Conservation (phyloP, 192 early-diverging fungal species). For the Chytriomyces confervae region DNA sequence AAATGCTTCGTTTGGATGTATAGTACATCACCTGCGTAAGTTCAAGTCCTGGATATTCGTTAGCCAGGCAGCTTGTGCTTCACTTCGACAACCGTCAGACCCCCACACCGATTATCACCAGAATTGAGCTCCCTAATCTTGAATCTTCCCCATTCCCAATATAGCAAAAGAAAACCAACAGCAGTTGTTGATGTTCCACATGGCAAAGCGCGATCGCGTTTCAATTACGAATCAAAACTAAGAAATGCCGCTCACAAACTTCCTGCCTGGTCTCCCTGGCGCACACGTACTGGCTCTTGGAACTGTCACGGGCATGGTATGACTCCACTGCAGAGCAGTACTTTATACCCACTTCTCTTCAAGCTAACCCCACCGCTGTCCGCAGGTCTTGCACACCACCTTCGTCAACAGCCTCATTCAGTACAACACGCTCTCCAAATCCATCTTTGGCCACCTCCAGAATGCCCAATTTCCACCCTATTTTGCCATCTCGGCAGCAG, state of each 20-base stretch:
- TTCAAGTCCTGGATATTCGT: too few species aligned
- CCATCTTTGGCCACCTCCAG: slow-evolving; percentile 29
- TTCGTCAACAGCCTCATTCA: slow-evolving; percentile 32
- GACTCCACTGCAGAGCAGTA: not conserved
- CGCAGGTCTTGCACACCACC: slow-evolving; percentile 31
- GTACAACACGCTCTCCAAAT: slow-evolving; percentile 19
- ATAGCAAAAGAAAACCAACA: too few species aligned
- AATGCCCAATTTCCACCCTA: slow-evolving; percentile 33
- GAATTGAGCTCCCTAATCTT: too few species aligned
- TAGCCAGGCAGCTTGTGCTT: too few species aligned
- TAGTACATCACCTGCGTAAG: too few species aligned
- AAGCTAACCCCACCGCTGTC: too few species aligned
- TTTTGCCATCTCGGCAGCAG: slow-evolving; percentile 14
- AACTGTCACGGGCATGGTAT: slow-evolving; percentile 26
- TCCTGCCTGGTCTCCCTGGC: slow-evolving; percentile 24
- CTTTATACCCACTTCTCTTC: not conserved
- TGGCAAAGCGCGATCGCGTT: too few species aligned
- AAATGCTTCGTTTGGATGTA: too few species aligned
- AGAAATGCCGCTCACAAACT: slow-evolving; percentile 4
- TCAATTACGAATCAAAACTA: not conserved
- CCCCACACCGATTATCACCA: too few species aligned
- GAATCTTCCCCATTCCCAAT: too few species aligned
- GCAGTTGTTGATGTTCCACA: too few species aligned
- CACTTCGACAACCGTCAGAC: too few species aligned
- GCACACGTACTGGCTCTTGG: slow-evolving; percentile 32